Evolutionary conservation across 1,284 basidiomycete species (phyloP), one percentile per base, ranked within the genome.

Genomic region (Cutaneotrichosporon cyanovorans): DNA sequence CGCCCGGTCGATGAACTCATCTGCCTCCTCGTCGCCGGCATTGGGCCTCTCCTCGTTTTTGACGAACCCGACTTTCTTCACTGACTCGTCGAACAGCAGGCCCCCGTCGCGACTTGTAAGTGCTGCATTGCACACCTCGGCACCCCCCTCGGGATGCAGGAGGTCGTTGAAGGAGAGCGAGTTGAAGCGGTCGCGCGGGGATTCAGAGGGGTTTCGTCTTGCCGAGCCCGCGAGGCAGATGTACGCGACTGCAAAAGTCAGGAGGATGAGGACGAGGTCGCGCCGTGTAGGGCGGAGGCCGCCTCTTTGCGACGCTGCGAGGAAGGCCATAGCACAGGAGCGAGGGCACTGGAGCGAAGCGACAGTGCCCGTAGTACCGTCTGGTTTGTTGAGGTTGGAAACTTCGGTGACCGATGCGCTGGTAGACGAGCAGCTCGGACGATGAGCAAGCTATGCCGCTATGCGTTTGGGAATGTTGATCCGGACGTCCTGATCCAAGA

Each of bases 191-290:
- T 19, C 36, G 15, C 33, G 33, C 4, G 33, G 2, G 9, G 33
- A 35, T 16, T 28, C n/a, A n/a, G 33, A 16, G 33, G 33, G 32
- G 25, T 32, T 19, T 25, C 41, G 22, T 35, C 21, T 2, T 21
- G 41, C 33, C 7, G 44, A 25, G 14, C 37, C 15, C 10, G 53
- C 56, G 47, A 65, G 61, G 41, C 65, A 45, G 22, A 71, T 46
- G 51, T 63, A 69, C 2, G 65, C 59, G 22, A 67, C 55, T 14
- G 62, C 57, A 2, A 72, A 46, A 10, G 68, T 67, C 18, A 69
- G 31, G 19, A 68, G 45, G 42, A 63, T 60, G 14, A 71, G 40
- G 33, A 72, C 39, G 14, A 71, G 30, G 48, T 72, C 70, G 23
- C 70, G 60, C 23, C 68, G 55, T 12, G 63, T 61, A 0, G 68